A percentile compares a stretch with the other conserved stretches of the same genome.
These are phyloP conservation scores for Maudiozyma bulderi DNA, from an alignment of 805 yeast genomes.

Conservation along the genomic window DNA sequence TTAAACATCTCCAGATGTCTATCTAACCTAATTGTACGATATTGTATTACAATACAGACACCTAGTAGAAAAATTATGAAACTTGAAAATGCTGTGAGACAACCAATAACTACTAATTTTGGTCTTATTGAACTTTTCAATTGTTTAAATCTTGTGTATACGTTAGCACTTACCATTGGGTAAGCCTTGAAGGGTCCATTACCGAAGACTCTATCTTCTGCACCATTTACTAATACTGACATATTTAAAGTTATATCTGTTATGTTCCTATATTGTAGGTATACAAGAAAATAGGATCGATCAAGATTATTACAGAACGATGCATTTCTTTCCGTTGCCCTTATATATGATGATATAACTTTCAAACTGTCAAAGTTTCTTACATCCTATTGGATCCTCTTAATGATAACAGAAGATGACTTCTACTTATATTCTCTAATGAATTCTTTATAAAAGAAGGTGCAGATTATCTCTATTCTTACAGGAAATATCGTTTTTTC, in stretches of 20 bases:
- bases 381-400: too few species aligned
- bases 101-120: conserved; percentile 10
- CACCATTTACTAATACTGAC: neutral
- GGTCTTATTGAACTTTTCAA: neutral
- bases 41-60: conserved; percentile 28
- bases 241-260: neutral
- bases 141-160: neutral
- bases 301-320: too few species aligned
- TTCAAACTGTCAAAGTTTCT: too few species aligned
- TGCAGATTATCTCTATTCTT: too few species aligned
- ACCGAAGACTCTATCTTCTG: conserved; percentile 15
- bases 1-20: conserved; percentile 6
- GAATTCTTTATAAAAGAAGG: too few species aligned
- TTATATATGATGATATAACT: too few species aligned
- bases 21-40: conserved; percentile 26
- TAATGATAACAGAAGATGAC: too few species aligned
- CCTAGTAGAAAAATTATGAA: conserved; percentile 27
- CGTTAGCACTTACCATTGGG: conserved; percentile 13
- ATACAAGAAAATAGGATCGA: neutral
- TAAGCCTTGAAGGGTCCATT: conserved; percentile 9
- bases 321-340: neutral
- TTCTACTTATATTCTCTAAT: too few species aligned
- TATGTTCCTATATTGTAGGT: neutral
- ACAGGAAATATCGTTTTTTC: too few species aligned
- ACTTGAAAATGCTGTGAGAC: conserved; percentile 20